Percentiles rank a stretch among this genome's conserved stretches.
These are phyloP conservation scores for Hygrocybe punicea DNA, from an alignment of 768 basidiomycete genomes.

Conservation along the genomic window DNA sequence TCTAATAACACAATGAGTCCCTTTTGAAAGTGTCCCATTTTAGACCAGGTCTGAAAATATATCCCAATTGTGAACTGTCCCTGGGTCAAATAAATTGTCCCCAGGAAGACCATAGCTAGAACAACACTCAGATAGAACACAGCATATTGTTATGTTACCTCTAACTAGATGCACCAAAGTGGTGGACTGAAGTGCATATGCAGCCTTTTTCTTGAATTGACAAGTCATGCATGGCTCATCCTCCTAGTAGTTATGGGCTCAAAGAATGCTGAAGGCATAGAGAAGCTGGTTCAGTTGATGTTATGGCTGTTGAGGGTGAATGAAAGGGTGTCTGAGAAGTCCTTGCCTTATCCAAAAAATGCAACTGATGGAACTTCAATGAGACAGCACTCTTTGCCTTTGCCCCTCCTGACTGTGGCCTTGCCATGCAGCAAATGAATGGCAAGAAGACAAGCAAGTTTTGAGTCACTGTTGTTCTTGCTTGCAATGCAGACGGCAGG, in stretches of 20 bases:
- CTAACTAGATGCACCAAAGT: no score
- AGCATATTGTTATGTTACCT: no score
- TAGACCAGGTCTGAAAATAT: no score
- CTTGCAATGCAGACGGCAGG: conserved; percentile 30
- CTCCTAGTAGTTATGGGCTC: conserved; percentile 13
- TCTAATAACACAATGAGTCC: no score
- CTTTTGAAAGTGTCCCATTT: no score
- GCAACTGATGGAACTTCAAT: conserved; percentile 27
- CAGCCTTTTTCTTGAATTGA: no score
- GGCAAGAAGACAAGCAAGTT: conserved; percentile 34
- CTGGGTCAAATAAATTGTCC: no score
- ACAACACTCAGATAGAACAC: no score
- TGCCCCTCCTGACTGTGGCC: conserved; percentile 29
- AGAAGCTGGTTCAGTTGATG: conserved; percentile 29
- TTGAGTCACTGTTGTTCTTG: conserved; percentile 25
- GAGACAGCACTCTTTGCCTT: conserved; percentile 21
- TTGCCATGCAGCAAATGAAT: conserved; percentile 30
- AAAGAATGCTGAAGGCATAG: conserved; percentile 23
- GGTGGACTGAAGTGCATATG: no score
- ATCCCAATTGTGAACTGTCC: no score
- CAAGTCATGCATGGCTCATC: no score
- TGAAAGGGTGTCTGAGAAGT: conserved; percentile 13
- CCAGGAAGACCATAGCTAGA: no score
- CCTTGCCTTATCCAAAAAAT: conserved; percentile 14
- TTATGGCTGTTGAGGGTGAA: conserved; percentile 20